Conservation (phyloP, 495 filamentous ascomycete species). For the Terfezia claveryi region DNA sequence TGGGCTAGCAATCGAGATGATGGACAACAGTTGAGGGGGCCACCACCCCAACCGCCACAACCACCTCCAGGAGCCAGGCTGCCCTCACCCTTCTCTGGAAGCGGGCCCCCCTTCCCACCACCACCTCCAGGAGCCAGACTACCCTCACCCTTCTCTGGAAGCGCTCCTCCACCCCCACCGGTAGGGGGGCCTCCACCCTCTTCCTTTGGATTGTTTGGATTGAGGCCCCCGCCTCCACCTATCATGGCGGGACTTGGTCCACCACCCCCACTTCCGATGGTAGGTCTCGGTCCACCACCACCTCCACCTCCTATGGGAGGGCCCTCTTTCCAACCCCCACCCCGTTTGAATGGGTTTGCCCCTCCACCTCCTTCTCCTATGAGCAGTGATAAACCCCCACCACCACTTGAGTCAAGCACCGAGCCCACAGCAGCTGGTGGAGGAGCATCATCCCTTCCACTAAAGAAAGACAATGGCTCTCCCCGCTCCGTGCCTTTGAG, state of each 20-base stretch:
- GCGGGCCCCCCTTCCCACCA: background rate
- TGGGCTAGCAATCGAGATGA: background rate
- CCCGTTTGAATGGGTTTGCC: background rate
- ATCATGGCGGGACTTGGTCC: background rate
- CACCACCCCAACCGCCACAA: background rate
- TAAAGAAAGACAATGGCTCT: no score
- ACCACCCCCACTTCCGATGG: background rate
- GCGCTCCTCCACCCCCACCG: background rate
- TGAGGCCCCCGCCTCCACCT: background rate
- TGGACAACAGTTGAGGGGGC: background rate
- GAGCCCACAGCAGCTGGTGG: no score
- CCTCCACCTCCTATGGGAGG: background rate
- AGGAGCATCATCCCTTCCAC: no score
- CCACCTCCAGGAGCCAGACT: conserved; percentile 1
- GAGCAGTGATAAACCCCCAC: background rate
- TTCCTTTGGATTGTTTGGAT: background rate
- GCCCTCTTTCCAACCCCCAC: background rate
- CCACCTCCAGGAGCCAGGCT: conserved; percentile 1
- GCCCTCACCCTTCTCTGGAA: background rate
- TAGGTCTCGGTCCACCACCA: background rate
- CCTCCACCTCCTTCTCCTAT: background rate
- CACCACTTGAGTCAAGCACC: background rate
- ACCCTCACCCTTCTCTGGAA: background rate
- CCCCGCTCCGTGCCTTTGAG: background rate
- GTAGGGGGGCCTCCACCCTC: conserved; percentile 1